Evolutionary conservation across 1,284 basidiomycete genomes (phyloP).

Genomic region (Boletus sp.): DNA sequence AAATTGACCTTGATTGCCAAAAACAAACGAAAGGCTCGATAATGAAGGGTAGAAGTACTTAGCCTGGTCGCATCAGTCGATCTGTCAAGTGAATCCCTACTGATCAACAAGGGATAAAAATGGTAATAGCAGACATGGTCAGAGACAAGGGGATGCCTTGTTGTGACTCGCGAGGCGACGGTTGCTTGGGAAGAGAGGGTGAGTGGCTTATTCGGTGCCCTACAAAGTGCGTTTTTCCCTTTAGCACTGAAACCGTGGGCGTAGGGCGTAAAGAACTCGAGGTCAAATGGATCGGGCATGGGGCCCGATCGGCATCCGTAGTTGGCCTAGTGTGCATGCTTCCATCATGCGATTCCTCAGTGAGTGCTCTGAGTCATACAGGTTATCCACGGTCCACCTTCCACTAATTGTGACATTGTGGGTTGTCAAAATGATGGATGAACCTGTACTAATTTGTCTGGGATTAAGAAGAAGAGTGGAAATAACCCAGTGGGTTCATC

Average conservation of each 20-base stretch:
- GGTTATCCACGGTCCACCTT: background rate
- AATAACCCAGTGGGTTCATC: background rate
- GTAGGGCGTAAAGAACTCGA: conserved; percentile 26
- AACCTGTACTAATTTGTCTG: too few relatives aligned
- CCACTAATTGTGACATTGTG: background rate
- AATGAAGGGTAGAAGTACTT: too few relatives aligned
- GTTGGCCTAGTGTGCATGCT: too few relatives aligned
- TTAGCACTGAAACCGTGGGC: conserved; percentile 17
- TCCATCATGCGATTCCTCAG: background rate
- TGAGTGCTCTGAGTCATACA: too few relatives aligned
- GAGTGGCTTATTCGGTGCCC: background rate
- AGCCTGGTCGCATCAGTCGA: background rate
- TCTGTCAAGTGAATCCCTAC: background rate
- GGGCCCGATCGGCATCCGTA: conserved; percentile 24
- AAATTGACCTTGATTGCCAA: background rate
- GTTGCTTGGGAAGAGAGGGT: background rate
- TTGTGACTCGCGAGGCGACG: background rate
- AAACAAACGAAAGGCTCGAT: background rate
- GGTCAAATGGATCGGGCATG: background rate
- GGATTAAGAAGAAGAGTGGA: too few relatives aligned
- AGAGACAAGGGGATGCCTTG: background rate
- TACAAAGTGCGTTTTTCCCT: background rate
- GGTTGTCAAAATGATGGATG: background rate
- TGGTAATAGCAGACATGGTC: background rate
- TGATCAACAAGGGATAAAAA: background rate